These are phyloP conservation scores for Thielaviopsis populi DNA, from an alignment of 2,329 filamentous ascomycete genomes.

Conservation along the genomic window DNA sequence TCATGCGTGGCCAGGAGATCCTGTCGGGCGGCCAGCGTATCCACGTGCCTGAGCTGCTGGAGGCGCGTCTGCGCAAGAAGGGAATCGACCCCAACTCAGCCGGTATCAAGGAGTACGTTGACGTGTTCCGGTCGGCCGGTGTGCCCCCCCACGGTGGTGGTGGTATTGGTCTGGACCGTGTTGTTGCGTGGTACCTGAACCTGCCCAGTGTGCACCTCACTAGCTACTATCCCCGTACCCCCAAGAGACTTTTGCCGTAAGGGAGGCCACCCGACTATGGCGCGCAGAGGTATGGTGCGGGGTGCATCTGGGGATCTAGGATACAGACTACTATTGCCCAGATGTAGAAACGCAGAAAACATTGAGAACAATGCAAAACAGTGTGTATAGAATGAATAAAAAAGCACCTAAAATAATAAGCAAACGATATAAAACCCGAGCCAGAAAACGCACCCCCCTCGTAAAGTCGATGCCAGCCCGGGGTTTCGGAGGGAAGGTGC, in stretches of 20 bases:
- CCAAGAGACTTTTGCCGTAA: constrained; percentile 42
- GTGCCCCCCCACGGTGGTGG: constrained; percentile 84
- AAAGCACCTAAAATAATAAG: background rate
- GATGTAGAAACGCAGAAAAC: background rate
- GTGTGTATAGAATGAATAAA: constrained; percentile 2
- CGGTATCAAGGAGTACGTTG: constrained; percentile 81
- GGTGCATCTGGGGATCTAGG: background rate
- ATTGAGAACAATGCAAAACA: background rate
- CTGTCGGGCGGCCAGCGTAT: constrained; percentile 86
- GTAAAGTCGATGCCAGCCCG: too few species aligned
- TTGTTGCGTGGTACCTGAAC: constrained; percentile 52
- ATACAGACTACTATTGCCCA: background rate
- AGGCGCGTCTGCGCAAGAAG: constrained; percentile 60
- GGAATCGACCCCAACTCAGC: constrained; percentile 61
- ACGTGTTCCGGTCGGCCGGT: constrained; percentile 64
- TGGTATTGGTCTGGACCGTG: constrained; percentile 77
- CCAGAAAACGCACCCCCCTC: too few species aligned
- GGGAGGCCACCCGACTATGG: background rate
- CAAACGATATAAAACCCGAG: background rate
- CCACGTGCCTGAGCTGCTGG: constrained; percentile 60
- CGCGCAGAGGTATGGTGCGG: background rate
- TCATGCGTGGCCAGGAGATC: constrained; percentile 86
- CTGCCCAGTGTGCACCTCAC: constrained; percentile 45
- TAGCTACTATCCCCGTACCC: constrained; percentile 43
- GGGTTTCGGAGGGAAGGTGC: too few species aligned